Evolutionary conservation across 805 yeast species (phyloP).

Genomic region (Wickerhamomyces queroliae): DNA sequence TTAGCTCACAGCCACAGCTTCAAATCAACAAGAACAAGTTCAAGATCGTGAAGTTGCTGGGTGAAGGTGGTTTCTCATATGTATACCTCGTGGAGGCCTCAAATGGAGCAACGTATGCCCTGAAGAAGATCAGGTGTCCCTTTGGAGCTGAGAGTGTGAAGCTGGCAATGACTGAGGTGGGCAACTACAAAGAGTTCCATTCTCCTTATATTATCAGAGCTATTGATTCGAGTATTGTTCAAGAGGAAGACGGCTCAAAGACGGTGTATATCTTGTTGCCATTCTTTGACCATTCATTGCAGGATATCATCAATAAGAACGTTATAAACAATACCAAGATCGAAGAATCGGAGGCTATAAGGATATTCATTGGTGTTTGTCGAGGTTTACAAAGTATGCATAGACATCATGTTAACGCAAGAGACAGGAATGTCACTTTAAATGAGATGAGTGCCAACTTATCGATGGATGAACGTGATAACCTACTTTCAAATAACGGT

Average conservation of each 20-base stretch:
- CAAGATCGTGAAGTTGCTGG: slow-evolving; percentile 63
- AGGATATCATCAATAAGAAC: slow-evolving; percentile 67
- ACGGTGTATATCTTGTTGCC: slow-evolving; percentile 79
- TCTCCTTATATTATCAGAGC: slow-evolving; percentile 63
- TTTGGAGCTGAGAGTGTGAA: slow-evolving; percentile 75
- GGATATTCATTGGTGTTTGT: slow-evolving; percentile 62
- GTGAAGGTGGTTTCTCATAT: slow-evolving; percentile 88
- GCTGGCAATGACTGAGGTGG: slow-evolving; percentile 72
- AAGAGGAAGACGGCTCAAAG: slow-evolving; percentile 74
- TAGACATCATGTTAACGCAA: slow-evolving; percentile 16
- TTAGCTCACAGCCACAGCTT: slow-evolving; percentile 46
- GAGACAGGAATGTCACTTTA: neutral
- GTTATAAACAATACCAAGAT: slow-evolving; percentile 48
- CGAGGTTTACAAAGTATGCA: slow-evolving; percentile 78
- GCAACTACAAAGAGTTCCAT: slow-evolving; percentile 64
- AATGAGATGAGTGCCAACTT: neutral
- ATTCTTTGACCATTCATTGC: slow-evolving; percentile 72
- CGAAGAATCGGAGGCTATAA: slow-evolving; percentile 58
- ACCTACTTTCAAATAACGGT: slow-evolving; percentile 4
- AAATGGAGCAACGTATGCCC: slow-evolving; percentile 52
- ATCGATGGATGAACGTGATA: slow-evolving; percentile 12
- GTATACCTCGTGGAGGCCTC: slow-evolving; percentile 67
- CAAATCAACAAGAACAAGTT: slow-evolving; percentile 57
- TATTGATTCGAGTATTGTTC: slow-evolving; percentile 65
- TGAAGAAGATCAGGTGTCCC: slow-evolving; percentile 84